These are phyloP conservation scores for Phytophthora macrochlamydospora DNA, from an alignment of 352 stramenopile species.

Conservation along the genomic window DNA sequence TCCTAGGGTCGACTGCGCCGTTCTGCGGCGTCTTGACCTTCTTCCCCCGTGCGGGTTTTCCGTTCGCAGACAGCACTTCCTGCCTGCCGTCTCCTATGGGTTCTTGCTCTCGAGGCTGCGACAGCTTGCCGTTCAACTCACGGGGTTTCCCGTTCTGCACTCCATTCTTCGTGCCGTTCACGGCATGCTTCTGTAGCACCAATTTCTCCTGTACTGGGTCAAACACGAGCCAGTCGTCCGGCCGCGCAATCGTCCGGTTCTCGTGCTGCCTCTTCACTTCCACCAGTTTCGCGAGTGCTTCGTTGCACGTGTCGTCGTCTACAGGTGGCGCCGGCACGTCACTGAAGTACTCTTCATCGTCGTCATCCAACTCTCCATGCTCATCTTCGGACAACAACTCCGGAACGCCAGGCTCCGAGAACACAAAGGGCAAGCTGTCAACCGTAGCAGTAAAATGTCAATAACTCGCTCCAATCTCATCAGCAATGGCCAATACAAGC, in stretches of 20 bases:
- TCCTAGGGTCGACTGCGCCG: conserved; percentile 8
- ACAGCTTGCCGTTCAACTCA: conserved; percentile 16
- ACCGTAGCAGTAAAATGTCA: neutral
- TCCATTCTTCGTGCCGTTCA: conserved; percentile 20
- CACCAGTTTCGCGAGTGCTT: conserved; percentile 60
- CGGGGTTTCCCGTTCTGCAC: conserved; percentile 13
- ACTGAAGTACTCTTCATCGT: conserved; percentile 26
- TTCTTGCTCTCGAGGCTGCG: conserved; percentile 25
- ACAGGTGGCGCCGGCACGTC: conserved; percentile 23
- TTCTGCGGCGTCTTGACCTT: conserved; percentile 11
- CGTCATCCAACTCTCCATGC: conserved; percentile 16
- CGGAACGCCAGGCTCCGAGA: conserved; percentile 57
- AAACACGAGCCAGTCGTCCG: conserved; percentile 80
- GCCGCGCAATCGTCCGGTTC: conserved; percentile 53
- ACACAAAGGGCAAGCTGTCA: conserved; percentile 59
- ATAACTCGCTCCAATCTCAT: conserved; percentile 4
- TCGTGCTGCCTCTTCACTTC: conserved; percentile 66
- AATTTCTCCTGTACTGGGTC: conserved; percentile 65
- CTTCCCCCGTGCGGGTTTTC: conserved; percentile 7
- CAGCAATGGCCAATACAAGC: no score
- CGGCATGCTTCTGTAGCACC: conserved; percentile 55
- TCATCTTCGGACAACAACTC: conserved; percentile 69
- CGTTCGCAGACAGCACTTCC: neutral
- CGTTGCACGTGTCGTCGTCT: conserved; percentile 42
- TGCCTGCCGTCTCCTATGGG: conserved; percentile 25